Base-by-base conservation (phyloP, 2,329 filamentous ascomycete species). In the Hypoxylon sp. region DNA sequence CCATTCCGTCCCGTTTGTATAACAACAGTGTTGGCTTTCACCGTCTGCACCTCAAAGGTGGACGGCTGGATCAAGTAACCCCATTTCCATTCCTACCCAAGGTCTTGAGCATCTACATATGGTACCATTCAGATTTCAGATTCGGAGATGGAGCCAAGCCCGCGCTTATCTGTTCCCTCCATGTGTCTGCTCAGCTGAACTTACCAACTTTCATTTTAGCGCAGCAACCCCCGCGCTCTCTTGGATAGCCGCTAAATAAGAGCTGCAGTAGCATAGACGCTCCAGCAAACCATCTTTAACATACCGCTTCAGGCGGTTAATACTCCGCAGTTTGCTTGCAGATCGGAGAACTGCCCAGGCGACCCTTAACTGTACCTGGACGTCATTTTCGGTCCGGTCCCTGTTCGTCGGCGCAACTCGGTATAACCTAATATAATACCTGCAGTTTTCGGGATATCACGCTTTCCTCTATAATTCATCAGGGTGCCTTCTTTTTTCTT, bases 311-410 rank as follows among this genome's bases (percentile, higher is more conserved):
- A 63, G 46, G 67, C 70, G 60, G 67, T 60, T 59, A 63, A 60
- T 71, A 56, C 65, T 70, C 68, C 45, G 57, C 65, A 60, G 55
- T 43, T 41, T 65, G 21, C 34, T 48, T 59, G 58, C 58, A 57
- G 58, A 50, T 34, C 60, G 46, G 43, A 69, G 56, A 48, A 25
- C 23, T 71, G 38, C 41, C 43, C 36, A 63, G 57, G 41, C 19
- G 48, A 66, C 43, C 57, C 50, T 53, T 45, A 14, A 45, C 62
- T 69, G 63, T 58, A 69, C 51, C 45, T 51, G 61, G 58, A 69
- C 69, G 70, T 73, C 70, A 74, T 62, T 69, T 72, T 72, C 70
- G 68, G 69, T 49, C 66, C 66, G 69, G 68, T 30, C 38, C 61
- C 59, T 63, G 65, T 46, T 57, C 58, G n/a, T 72, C 69, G 69